Evolutionary conservation across 129 eudicot species (phyloP), one percentile per base, ranked within the genome.

Genomic region (Saposhnikovia divaricata): DNA sequence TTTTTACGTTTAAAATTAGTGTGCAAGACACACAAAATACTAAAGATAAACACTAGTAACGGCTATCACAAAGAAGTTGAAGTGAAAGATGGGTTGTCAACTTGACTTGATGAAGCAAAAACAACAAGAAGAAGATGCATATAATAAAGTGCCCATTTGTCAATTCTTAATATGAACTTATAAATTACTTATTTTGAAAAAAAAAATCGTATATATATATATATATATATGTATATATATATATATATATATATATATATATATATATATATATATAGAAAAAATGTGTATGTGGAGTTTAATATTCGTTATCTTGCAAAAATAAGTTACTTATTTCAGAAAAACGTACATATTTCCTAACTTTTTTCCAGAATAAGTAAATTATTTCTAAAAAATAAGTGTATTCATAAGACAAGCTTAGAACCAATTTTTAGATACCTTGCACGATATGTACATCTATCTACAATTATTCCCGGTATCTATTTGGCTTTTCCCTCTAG

Each of bases 381-480:
- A 0, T 31, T 31, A 31, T 31, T 31, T 31, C 34, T 31, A 1
- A 1, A 31, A 31, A 31, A 31, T 31, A 31, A 31, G 34, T 11
- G 45, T 9, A 9, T 40, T 39, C n/a, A 34, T 34, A n/a, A 25
- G 80, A 72, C 19, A 70, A 71, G 23, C 74, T 73, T 81, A 42
- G 57, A 9, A 19, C 82, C 43, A 50, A 43, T 38, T 81, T 72
- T 80, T 66, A 75, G 83, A 86, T 87, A 72, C 87, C 95, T 90
- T 86, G 79, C 90, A 86, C 95, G 90, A 78, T 73, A 83, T 80
- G 82, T 82, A 78, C 85, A 75, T 76, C 71, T 65, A n/a, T 11
- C 19, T 46, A 75, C 21, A n/a, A 53, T 47, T 3, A 50, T 75
- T 63, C 84, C 69, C 14, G 14, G 1, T n/a, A n/a, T 79, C 34